A percentile compares a stretch with the other conserved stretches of the same genome.
Conservation (phyloP, 306 rosid genomes). For the Sphenostylis stenocarpa region DNA sequence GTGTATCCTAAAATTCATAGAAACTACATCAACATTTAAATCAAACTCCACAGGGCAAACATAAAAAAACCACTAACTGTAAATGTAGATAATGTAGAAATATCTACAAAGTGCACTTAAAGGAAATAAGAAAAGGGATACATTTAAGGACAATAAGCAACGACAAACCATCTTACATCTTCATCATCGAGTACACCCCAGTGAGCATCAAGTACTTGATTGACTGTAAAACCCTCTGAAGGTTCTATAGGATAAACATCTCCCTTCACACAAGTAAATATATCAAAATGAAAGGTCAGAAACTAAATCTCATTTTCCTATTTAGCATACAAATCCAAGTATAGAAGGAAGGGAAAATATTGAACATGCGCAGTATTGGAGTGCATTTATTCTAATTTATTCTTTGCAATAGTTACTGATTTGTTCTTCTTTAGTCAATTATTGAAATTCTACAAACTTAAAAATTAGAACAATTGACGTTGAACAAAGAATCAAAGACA, state of each 20-base stretch:
- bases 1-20: background rate
- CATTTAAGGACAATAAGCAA: conserved; percentile 13
- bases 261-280: conserved; percentile 55
- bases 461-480: conserved; percentile 15
- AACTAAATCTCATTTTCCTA: conserved; percentile 6
- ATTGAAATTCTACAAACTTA: background rate
- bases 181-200: conserved; percentile 86
- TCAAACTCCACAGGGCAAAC: conserved; percentile 16
- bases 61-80: background rate
- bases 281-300: conserved; percentile 29
- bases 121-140: conserved; percentile 18
- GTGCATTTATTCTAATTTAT: conserved; percentile 4
- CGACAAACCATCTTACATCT: conserved; percentile 59
- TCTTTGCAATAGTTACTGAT: conserved; percentile 1
- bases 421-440: conserved; percentile 19
- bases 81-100: conserved; percentile 13
- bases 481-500: background rate
- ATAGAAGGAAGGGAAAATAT: background rate
- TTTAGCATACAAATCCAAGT: conserved; percentile 16
- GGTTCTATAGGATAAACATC: conserved; percentile 92
- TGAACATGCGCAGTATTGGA: conserved; percentile 10
- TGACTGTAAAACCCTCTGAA: conserved; percentile 51
- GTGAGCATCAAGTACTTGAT: conserved; percentile 84
- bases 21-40: background rate
- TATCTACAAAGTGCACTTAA: conserved; percentile 18